Evolutionary conservation across 805 yeast genomes (phyloP).

Genomic region (Metschnikowia proteae): DNA sequence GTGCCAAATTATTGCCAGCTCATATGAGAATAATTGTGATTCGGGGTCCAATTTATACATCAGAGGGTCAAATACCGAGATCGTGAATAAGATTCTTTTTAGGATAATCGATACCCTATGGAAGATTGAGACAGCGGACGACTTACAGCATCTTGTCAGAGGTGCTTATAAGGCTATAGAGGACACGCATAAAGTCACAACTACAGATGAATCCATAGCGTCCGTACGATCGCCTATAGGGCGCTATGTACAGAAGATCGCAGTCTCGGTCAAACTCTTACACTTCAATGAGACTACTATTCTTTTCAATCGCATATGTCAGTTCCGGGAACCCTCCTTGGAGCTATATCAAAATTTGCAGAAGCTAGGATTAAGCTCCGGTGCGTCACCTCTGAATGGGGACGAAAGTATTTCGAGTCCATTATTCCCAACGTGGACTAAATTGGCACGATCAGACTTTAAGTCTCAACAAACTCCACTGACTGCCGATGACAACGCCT

Average conservation of each 20-base stretch:
- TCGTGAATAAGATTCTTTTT: conserved; percentile 1
- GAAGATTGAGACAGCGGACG: conserved; percentile 47
- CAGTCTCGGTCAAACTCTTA: conserved; percentile 39
- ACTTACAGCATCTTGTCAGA: conserved; percentile 35
- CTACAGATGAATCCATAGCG: conserved; percentile 5
- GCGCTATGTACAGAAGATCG: conserved; percentile 38
- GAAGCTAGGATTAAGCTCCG: not conserved
- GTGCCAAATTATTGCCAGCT: conserved; percentile 7
- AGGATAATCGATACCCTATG: conserved; percentile 29
- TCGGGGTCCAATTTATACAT: not conserved
- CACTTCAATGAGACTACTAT: conserved; percentile 45
- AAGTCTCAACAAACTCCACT: not conserved
- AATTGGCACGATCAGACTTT: conserved; percentile 2
- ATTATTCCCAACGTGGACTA: conserved; percentile 8
- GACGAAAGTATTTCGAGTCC: not conserved
- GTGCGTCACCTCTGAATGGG: not conserved
- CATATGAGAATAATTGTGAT: not conserved
- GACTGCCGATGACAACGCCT: not conserved
- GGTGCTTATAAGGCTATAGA: conserved; percentile 11
- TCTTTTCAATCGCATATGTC: conserved; percentile 36
- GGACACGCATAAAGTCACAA: conserved; percentile 12
- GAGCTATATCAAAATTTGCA: conserved; percentile 12
- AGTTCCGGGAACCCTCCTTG: conserved; percentile 28
- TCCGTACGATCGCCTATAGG: conserved; percentile 36
- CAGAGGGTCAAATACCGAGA: not conserved